Evolutionary conservation across 2,329 filamentous ascomycete genomes (phyloP).

Genomic region (Trichoderma semiorbis): DNA sequence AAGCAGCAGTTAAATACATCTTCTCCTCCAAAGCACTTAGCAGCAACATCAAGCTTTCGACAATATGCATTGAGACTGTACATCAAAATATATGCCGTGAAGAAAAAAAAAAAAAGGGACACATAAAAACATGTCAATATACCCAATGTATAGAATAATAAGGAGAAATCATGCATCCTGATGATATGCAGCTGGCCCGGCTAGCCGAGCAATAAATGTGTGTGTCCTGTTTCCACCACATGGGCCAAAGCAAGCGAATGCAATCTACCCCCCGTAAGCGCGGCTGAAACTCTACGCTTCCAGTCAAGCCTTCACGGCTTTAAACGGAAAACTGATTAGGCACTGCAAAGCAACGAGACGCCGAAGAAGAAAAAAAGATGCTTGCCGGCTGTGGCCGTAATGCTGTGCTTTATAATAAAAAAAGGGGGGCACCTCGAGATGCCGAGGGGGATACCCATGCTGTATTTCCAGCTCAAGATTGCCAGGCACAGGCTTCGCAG

Average conservation of each 20-base stretch:
- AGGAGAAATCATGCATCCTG: not conserved
- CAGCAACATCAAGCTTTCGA: not conserved
- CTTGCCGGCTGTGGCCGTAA: not conserved
- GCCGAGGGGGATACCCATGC: not conserved
- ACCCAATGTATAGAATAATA: not conserved
- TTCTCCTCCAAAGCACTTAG: not conserved
- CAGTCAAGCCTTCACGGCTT: not conserved
- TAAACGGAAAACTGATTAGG: not conserved
- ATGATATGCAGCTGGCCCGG: not conserved
- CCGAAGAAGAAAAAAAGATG: not conserved
- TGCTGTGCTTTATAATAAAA: not conserved
- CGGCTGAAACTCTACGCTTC: not conserved
- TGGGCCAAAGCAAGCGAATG: conserved; percentile 2
- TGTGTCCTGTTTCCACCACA: conserved; percentile 13
- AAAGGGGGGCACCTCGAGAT: not conserved
- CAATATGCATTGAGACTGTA: not conserved
- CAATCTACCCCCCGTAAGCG: conserved; percentile 9
- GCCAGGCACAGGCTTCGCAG: conserved; percentile 21
- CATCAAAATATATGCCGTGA: conserved; percentile 5
- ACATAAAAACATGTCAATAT: not conserved
- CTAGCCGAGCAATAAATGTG: conserved; percentile 5
- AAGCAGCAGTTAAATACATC: not conserved
- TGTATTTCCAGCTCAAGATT: not conserved
- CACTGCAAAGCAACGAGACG: not conserved
- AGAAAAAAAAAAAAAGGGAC: not conserved